Base-by-base conservation (phyloP, 2,329 filamentous ascomycete species). In the Endoconidiophora polonica region DNA sequence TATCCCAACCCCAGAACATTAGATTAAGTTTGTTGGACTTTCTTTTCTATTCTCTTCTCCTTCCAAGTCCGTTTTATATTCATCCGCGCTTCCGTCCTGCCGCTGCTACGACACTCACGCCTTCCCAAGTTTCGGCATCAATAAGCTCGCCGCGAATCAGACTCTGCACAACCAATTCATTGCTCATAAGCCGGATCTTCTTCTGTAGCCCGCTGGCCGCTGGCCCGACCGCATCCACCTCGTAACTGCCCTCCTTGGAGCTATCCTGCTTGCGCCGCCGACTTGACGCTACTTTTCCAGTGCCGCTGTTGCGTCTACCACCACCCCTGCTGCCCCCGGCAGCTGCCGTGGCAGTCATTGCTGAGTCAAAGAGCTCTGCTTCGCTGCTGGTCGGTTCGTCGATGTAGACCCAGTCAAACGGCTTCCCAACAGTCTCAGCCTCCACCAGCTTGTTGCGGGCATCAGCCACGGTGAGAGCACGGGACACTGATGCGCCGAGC, bases 161-260 rank as follows among this genome's bases (percentile, higher is more conserved):
- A 62, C 87, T 95, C 69, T 98, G 90, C 50, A 94, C 80, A 20
- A 96, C 78, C 60, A 90, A 78, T 64, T 96, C 90, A 61, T 93
- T 82, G 50, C 80, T 82, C 48, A 94, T 74, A 42, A 91, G 73
- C 55, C 73, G 74, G 37, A 87, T 69, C 54, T 65, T 73, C 57
- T 72, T 69, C 10, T 70, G 66, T 41, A 65, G 59, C 14, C 47
- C 43, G 20, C 37, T 38, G 1, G 33, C 23, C 38, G 49, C 20
- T 7, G 37, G 38, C 12, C 37, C 22, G 39, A 46, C 38, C 1
- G 36, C 40, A 10, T 46, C 47, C 1, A 23, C 44, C 22, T 53
- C 51, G 12, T 37, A 43, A 3, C 45, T 33, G 29, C 6, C 29
- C 29, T 33, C 29, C 29, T 33, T 33, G 29, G 29, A 33, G 29